Evolutionary conservation across 345 rosid species (phyloP).

Genomic region (Eucalyptus sp.): DNA sequence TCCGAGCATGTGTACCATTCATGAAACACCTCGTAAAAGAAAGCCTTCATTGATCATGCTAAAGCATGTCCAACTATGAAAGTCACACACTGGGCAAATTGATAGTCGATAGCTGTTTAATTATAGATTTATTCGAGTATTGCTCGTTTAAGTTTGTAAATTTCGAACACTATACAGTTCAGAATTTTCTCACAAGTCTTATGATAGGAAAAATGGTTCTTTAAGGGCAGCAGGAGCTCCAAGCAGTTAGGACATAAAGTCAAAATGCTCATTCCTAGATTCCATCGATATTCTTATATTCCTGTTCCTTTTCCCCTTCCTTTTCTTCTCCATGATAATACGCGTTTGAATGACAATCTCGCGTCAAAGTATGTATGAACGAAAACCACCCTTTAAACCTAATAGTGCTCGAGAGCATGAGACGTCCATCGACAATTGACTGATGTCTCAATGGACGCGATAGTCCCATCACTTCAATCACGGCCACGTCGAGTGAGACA

Average conservation of each 20-base stretch:
- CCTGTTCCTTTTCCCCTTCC: neutral
- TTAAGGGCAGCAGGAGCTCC: too few relatives aligned
- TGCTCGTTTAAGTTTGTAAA: neutral
- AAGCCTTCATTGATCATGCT: neutral
- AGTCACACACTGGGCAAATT: neutral
- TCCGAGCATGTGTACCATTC: accelerated
- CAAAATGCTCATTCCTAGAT: neutral
- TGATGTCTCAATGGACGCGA: neutral
- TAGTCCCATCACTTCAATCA: neutral
- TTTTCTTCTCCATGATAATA: neutral
- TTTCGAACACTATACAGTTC: neutral
- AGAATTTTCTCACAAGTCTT: neutral
- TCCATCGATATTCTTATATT: neutral
- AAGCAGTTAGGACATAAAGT: too few relatives aligned
- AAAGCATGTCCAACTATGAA: neutral
- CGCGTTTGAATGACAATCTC: neutral
- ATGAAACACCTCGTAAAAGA: neutral
- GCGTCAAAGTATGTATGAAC: neutral
- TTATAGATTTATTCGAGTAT: neutral
- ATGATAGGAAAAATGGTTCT: neutral
- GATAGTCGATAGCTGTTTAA: neutral
- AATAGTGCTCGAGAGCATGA: accelerated
- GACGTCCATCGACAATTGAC: neutral
- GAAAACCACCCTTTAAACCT: neutral
- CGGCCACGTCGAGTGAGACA: neutral